Evolutionary conservation across 768 basidiomycete genomes (phyloP), one percentile per base, ranked within the genome.

Genomic region (Boletus insuetus): DNA sequence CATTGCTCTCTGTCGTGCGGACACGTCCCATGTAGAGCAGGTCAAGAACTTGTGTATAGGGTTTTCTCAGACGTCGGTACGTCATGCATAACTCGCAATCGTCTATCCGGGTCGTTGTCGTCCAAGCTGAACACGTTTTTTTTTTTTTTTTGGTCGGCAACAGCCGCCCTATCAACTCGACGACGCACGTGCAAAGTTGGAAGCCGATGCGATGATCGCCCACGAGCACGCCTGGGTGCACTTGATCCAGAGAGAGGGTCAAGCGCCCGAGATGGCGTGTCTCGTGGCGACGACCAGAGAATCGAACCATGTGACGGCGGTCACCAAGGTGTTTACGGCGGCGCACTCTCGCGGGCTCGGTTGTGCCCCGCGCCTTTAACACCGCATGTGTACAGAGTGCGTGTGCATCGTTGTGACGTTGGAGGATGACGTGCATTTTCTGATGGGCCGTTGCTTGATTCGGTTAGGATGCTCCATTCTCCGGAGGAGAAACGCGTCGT

Each of bases 241-340:
- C 56, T 67, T 76, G 26, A 66, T 82, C 8, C 60, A 67, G 38
- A 26, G 49, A 38, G 53, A 0, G 0, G 68, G 58, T 3, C 60
- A 42, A 51, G 41, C 50, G 1, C 53, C 69, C 6, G 75, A 77
- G 22, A 76, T 89, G 17, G 84, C 86, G 0, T 88, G 79, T 13
- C 80, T 89, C 34, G 83, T 84, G 4, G 87, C 86, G 6, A 81
- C 79, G 17, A 87, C 87, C 1, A 73, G 88, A 12, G 81, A 82
- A 56, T 83, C 77, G 31, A 72, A 74, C 3, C 74, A 61, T 5
- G 77, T 86, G 19, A 80, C 81, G 4, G 81, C 85, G 0, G 82
- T 91, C 44, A 85, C 85, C 41, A 91, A 91, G 67, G 89, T 91
- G 0, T 86, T 75, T 64, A 89, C 89, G 0, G 69, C 77, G 44